Evolutionary conservation across 306 rosid species (phyloP).

Genomic region (Aeschynomene evenia): DNA sequence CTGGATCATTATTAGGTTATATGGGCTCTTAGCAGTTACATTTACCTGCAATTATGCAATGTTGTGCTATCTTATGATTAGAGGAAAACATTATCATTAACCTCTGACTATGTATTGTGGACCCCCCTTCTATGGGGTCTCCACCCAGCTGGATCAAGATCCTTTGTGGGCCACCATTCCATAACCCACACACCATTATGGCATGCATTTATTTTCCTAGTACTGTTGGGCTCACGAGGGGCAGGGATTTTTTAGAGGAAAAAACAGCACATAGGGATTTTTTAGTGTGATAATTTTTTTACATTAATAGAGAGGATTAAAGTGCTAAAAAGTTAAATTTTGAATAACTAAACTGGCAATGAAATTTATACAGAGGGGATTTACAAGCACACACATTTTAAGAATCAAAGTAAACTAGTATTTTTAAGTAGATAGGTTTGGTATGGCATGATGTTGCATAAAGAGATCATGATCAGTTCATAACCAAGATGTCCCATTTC

Average conservation of each 20-base stretch:
- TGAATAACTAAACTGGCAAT: not conserved
- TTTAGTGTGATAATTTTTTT: not conserved
- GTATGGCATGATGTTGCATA: too few species aligned
- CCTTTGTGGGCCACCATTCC: slow-evolving; percentile 45
- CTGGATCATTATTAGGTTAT: slow-evolving; percentile 6
- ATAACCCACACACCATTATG: slow-evolving; percentile 22
- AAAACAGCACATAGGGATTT: not conserved
- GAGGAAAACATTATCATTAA: slow-evolving; percentile 51
- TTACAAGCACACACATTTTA: not conserved
- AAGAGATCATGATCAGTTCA: not conserved
- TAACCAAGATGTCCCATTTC: not conserved
- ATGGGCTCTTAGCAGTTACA: slow-evolving; percentile 26
- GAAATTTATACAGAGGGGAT: too few species aligned
- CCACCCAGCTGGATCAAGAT: slow-evolving; percentile 55
- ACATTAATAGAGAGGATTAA: not conserved
- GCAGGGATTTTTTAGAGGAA: not conserved
- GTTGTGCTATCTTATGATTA: slow-evolving; percentile 42
- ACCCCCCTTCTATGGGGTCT: slow-evolving; percentile 29
- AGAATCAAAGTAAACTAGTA: too few species aligned
- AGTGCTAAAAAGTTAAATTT: too few species aligned
- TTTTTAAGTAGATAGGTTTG: too few species aligned
- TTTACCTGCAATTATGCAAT: slow-evolving; percentile 30
- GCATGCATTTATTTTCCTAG: not conserved
- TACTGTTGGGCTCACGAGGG: not conserved
- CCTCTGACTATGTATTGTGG: slow-evolving; percentile 29